A percentile compares a stretch with the other conserved stretches of the same genome.
These are phyloP conservation scores for Yamadazyma blattariae DNA, from an alignment of 1,139 yeast species.

Conservation along the genomic window DNA sequence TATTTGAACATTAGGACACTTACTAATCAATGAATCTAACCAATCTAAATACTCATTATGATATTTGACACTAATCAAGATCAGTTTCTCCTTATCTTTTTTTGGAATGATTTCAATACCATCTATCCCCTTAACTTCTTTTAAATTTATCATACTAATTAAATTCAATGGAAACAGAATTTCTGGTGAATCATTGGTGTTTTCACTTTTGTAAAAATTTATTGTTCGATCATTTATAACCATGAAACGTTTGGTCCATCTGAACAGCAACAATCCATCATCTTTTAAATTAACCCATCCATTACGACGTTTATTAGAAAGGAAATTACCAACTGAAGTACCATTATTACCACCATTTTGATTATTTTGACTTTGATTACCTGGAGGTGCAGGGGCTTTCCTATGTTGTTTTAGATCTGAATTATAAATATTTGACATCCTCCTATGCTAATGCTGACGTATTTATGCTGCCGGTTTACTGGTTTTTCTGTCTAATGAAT, in stretches of 20 bases:
- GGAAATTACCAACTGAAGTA: too few relatives aligned
- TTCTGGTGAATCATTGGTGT: slow-evolving; percentile 23
- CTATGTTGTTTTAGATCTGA: slow-evolving; percentile 46
- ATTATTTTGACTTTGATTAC: too few relatives aligned
- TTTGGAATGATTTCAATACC: slow-evolving; percentile 74
- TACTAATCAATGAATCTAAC: slow-evolving; percentile 86
- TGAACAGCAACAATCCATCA: slow-evolving; percentile 77
- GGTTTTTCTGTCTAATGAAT: too few relatives aligned
- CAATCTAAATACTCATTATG: slow-evolving; percentile 84
- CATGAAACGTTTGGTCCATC: slow-evolving; percentile 89
- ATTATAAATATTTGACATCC: slow-evolving; percentile 35
- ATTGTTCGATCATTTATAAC: slow-evolving; percentile 73
- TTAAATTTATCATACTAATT: slow-evolving; percentile 37
- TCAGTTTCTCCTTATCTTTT: slow-evolving; percentile 51
- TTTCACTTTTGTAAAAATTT: slow-evolving; percentile 61
- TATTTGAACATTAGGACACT: slow-evolving; percentile 65
- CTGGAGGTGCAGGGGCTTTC: slow-evolving; percentile 47
- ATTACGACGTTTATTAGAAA: slow-evolving; percentile 31
- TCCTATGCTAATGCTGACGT: too few relatives aligned
- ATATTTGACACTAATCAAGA: slow-evolving; percentile 72
- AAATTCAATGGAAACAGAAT: slow-evolving; percentile 40
- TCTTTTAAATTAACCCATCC: slow-evolving; percentile 95
- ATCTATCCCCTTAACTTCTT: slow-evolving; percentile 44
- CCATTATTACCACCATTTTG: too few relatives aligned
- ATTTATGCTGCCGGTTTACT: too few relatives aligned